A percentile compares a stretch with the other conserved stretches of the same genome.
phyloP scores from a whole-genome alignment of 306 rosid species.

The Casuarina cunninghamiana region DNA sequence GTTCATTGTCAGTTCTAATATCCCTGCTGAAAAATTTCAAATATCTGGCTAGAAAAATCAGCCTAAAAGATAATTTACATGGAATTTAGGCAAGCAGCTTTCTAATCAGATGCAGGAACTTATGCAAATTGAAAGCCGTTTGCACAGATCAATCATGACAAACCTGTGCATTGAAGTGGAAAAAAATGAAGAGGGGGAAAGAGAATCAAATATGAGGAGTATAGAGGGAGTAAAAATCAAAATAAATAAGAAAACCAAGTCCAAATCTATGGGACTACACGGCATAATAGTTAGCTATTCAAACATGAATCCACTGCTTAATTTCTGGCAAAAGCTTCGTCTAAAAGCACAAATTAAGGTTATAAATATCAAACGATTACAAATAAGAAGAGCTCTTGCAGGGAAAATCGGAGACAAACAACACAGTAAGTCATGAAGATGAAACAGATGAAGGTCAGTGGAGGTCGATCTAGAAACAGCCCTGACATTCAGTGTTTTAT shows the following conservation, averaged over 20 bases:
- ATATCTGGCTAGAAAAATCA: background rate
- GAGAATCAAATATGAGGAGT: background rate
- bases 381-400: background rate
- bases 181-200: background rate
- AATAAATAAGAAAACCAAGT: background rate
- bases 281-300: background rate
- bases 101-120: background rate
- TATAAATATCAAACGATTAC: background rate
- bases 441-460: background rate
- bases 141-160: background rate
- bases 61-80: background rate
- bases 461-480: background rate
- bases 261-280: background rate
- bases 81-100: background rate
- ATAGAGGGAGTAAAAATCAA: background rate
- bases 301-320: background rate
- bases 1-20: background rate
- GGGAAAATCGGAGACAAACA: background rate
- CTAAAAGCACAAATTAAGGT: background rate
- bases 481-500: background rate
- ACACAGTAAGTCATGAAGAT: background rate
- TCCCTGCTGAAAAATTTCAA: constrained; percentile 7
- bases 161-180: background rate
- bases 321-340: too few relatives aligned
- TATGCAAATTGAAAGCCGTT: background rate